Evolutionary conservation across 1,139 yeast genomes (phyloP).

Genomic region (Taphrina communis): DNA sequence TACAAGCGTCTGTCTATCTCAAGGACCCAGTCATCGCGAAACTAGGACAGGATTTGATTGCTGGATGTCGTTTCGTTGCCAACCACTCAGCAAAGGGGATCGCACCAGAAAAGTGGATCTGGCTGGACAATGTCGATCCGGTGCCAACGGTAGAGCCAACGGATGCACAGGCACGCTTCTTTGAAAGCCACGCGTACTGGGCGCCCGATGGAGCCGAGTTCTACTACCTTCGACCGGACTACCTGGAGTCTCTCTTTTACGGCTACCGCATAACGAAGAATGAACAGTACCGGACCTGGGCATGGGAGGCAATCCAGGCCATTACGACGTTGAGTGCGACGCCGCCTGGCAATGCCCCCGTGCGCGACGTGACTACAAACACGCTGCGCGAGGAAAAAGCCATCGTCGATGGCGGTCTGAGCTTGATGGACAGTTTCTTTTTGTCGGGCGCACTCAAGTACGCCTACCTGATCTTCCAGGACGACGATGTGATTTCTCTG

Average conservation of each 20-base stretch:
- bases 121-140: constrained; percentile 36
- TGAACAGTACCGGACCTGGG: constrained; percentile 77
- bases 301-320: constrained; percentile 78
- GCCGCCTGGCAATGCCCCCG: constrained; percentile 56
- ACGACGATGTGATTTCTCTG: constrained; percentile 66
- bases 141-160: constrained; percentile 19
- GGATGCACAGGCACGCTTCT: constrained; percentile 12
- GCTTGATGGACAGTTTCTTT: constrained; percentile 92
- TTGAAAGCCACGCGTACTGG: constrained; percentile 43
- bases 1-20: constrained; percentile 78
- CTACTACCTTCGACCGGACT: constrained; percentile 88
- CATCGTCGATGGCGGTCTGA: constrained; percentile 52
- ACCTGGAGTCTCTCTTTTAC: constrained; percentile 84
- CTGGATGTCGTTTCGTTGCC: constrained; percentile 84
- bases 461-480: constrained; percentile 75
- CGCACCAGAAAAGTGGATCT: constrained; percentile 66
- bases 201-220: constrained; percentile 61
- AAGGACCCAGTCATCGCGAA: constrained; percentile 62
- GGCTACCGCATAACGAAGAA: constrained; percentile 81
- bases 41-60: constrained; percentile 75
- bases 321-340: constrained; percentile 65
- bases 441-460: constrained; percentile 90
- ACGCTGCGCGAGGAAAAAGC: neutral
- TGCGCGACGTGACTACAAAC: constrained; percentile 60
- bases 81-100: constrained; percentile 73